Evolutionary conservation across 768 basidiomycete genomes (phyloP).

Genomic region (Pleurotus pulmonarius): DNA sequence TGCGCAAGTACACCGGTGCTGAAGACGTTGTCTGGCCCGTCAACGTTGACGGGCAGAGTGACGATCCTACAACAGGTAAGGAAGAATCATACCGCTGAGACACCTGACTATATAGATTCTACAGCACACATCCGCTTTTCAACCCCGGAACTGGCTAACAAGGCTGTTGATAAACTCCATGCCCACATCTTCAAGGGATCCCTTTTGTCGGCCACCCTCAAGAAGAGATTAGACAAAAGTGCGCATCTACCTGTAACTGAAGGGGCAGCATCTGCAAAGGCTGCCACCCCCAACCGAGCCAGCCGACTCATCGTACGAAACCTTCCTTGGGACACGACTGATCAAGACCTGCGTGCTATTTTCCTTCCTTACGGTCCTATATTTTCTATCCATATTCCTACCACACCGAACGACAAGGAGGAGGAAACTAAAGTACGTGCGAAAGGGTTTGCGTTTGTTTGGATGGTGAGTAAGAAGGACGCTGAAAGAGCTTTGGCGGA

Average conservation of each 20-base stretch:
- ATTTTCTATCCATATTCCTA: constrained; percentile 79
- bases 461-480: constrained; percentile 84
- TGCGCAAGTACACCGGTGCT: constrained; percentile 75
- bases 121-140: constrained; percentile 73
- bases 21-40: constrained; percentile 73
- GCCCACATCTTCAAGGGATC: constrained; percentile 91
- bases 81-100: neutral
- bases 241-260: constrained; percentile 23
- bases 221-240: constrained; percentile 76
- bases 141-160: constrained; percentile 61
- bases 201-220: constrained; percentile 81
- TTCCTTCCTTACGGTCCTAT: constrained; percentile 90
- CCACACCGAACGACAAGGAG: constrained; percentile 30
- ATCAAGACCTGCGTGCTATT: constrained; percentile 78
- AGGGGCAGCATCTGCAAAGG: constrained; percentile 20
- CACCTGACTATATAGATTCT: neutral
- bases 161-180: constrained; percentile 78
- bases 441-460: constrained; percentile 92
- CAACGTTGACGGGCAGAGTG: constrained; percentile 40
- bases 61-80: constrained; percentile 47
- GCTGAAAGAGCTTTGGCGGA: constrained; percentile 78
- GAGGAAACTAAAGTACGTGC: constrained; percentile 31
- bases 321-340: constrained; percentile 77
- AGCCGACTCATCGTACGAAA: constrained; percentile 90
- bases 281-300: constrained; percentile 58